Base-by-base conservation (phyloP, 2,329 filamentous ascomycete species). In the Pezicula carpinea region DNA sequence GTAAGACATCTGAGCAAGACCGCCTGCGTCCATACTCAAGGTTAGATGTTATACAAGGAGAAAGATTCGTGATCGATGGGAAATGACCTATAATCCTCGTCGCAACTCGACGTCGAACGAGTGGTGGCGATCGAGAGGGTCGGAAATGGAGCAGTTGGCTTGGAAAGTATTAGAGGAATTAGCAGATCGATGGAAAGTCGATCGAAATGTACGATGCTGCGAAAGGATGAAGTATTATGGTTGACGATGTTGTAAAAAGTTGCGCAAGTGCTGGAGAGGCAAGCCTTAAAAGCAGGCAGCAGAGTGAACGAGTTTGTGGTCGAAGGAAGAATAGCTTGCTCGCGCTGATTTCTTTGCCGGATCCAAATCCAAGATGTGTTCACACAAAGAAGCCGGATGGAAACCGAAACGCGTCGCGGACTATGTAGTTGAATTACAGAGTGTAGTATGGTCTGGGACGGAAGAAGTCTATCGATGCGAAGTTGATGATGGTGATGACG, bases 1-100 rank as follows among this genome's bases (percentile, higher is more conserved):
- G 77, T 89, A 92, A 75, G 89, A 88, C 92, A 97, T 97, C 80
- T 95, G 90, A 93, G 90, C 86, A 77, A 96, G 89, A 93, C 90
- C 89, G 80, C 92, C 92, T 82, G 92, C 85, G 92, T 96, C 87
- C 85, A 95, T 85, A 59, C 59, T 64, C 61, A 58, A 43, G 34
- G 26, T 45, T 59, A 55, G 53, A 54, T 62, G 53, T 53, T 56
- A 52, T 59, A 53, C 53, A 54, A 52, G 48, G 50, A 44, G 38
- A 19, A 32, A n/a, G 47, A 23, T 43, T 35, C 17, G 21, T 38
- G 45, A 45, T 52, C 40, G 51, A 39, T 41, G 49, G 18, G 17
- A n/a, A 21, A 15, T 50, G 39, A 29, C 11, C 41, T 21, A 43
- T 23, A 39, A 50, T 15, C 26, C 39, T 18, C 44, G 29, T 45